phyloP scores from a whole-genome alignment of 495 filamentous ascomycete genomes.

The Xylaria flabelliformis region DNA sequence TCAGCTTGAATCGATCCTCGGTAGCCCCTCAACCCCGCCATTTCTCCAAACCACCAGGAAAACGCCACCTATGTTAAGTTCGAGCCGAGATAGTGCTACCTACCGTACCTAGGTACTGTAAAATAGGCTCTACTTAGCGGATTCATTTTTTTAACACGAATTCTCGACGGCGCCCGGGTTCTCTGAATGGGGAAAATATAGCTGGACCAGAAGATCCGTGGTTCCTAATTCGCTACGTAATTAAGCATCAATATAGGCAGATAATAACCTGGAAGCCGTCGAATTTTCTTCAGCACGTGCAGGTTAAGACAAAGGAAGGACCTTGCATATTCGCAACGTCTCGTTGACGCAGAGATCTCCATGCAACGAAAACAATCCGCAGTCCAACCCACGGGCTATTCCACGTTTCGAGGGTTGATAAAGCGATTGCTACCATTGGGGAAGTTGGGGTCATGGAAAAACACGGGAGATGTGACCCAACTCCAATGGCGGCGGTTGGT shows the following conservation, averaged over 20 bases:
- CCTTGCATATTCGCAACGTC: conserved; percentile 23
- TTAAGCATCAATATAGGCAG: conserved; percentile 12
- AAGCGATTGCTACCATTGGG: conserved; percentile 1
- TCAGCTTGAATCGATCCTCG: background rate
- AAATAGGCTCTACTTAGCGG: background rate
- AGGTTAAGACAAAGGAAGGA: conserved; percentile 8
- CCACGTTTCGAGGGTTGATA: background rate
- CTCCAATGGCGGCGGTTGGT: background rate
- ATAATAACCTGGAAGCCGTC: conserved; percentile 9
- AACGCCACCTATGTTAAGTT: background rate
- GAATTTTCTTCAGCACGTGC: conserved; percentile 11
- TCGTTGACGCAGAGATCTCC: conserved; percentile 16
- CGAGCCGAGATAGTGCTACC: background rate
- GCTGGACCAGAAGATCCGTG: background rate
- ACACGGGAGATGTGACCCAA: conserved; percentile 23
- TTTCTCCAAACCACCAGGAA: conserved; percentile 1
- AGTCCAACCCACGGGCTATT: background rate
- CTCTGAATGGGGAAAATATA: background rate
- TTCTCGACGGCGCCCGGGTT: background rate
- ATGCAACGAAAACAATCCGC: conserved; percentile 27
- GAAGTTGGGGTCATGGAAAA: conserved; percentile 26
- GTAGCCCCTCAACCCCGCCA: conserved; percentile 20
- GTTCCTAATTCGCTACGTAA: conserved; percentile 6
- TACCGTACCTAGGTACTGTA: background rate
- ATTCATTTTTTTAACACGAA: background rate